Evolutionary conservation across 306 rosid species (phyloP).

Genomic region (Vachellia collinsii): DNA sequence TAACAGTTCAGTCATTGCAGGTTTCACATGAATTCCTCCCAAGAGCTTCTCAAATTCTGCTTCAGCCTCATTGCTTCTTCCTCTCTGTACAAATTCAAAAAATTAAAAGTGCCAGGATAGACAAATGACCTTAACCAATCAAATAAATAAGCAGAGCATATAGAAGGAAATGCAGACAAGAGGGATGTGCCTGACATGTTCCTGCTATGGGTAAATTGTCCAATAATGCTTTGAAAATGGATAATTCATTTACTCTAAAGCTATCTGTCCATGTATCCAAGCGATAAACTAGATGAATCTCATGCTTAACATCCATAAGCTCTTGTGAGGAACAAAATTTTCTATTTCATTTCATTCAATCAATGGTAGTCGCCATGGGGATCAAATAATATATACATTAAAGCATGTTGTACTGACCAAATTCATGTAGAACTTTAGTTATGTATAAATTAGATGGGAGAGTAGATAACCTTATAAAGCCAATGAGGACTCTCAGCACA

Average conservation of each 20-base stretch:
- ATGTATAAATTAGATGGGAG: conserved; percentile 31
- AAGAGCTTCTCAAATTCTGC: conserved; percentile 71
- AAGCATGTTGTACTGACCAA: conserved; percentile 23
- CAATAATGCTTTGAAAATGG: conserved; percentile 6
- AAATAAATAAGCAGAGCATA: neutral
- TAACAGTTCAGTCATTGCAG: conserved; percentile 73
- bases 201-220: conserved; percentile 13
- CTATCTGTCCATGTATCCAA: neutral
- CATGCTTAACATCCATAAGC: conserved; percentile 23
- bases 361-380: conserved; percentile 17
- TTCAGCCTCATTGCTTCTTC: conserved; percentile 79
- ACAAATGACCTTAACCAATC: conserved; percentile 29
- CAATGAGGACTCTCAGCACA: conserved; percentile 89
- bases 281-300: conserved; percentile 9
- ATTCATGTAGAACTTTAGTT: conserved; percentile 1
- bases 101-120: conserved; percentile 27
- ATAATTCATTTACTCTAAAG: neutral
- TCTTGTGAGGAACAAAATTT: conserved; percentile 17
- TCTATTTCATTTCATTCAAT: conserved; percentile 23
- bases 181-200: conserved; percentile 5
- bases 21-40: conserved; percentile 76
- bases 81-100: conserved; percentile 61
- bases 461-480: conserved; percentile 74
- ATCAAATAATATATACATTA: conserved; percentile 33
- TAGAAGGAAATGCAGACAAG: conserved; percentile 7